These are phyloP conservation scores for Mrakia frigida DNA, from an alignment of 768 basidiomycete genomes.

Conservation along the genomic window DNA sequence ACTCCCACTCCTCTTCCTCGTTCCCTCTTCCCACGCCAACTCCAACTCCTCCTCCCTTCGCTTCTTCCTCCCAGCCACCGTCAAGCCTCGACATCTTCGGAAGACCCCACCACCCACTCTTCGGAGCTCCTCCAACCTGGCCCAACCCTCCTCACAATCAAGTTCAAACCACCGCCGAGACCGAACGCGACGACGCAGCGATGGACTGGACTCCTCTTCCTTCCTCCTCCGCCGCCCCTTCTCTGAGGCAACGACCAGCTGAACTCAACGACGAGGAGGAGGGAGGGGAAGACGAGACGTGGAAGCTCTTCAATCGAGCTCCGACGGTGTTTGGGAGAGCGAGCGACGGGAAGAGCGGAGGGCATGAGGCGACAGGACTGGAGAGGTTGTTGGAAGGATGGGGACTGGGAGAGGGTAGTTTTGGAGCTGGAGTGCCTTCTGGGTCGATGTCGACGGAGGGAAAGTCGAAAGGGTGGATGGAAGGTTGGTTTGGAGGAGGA, in stretches of 20 bases:
- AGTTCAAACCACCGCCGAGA: background rate
- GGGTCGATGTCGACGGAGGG: too few relatives aligned
- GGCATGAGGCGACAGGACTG: background rate
- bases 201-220: background rate
- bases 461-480: too few relatives aligned
- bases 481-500: too few relatives aligned
- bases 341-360: background rate
- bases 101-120: slow-evolving; percentile 16
- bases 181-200: background rate
- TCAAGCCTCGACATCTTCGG: slow-evolving; percentile 7
- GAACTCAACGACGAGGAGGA: background rate
- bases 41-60: background rate
- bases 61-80: background rate
- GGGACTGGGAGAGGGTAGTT: background rate
- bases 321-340: background rate
- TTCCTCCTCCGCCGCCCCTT: background rate
- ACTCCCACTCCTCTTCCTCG: background rate
- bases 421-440: too few relatives aligned
- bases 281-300: background rate
- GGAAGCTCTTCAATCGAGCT: slow-evolving; percentile 14
- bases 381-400: slow-evolving; percentile 21
- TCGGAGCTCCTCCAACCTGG: slow-evolving; percentile 11
- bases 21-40: background rate
- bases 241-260: background rate
- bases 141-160: slow-evolving; percentile 11